Percentiles rank a stretch among this genome's conserved stretches.
phyloP scores from a whole-genome alignment of 2,329 filamentous ascomycete genomes.

The Plenodomus lindquistii region DNA sequence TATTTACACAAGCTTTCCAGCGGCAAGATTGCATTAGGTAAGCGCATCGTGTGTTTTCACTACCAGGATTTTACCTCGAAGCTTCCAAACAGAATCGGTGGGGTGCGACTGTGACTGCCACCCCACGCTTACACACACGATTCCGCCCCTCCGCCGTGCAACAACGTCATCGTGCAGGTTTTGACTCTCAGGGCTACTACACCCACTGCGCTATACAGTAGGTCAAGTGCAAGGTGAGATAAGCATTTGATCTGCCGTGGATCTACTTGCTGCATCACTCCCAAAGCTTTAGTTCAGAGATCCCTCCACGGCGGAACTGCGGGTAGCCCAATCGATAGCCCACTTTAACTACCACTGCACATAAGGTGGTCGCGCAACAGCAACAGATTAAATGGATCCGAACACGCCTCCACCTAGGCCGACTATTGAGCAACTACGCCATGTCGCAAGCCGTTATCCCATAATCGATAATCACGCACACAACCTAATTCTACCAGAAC shows the following conservation, averaged over 20 bases:
- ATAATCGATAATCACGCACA: conserved; percentile 77
- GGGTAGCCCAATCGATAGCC: background rate
- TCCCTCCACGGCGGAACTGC: background rate
- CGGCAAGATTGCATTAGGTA: too few relatives aligned
- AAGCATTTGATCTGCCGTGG: background rate
- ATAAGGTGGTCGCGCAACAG: background rate
- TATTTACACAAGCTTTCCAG: too few relatives aligned
- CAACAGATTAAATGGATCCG: conserved; percentile 19
- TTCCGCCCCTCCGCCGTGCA: background rate
- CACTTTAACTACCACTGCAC: background rate
- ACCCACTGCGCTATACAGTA: background rate
- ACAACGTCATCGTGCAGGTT: background rate
- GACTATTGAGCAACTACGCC: conserved; percentile 36
- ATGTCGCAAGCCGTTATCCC: conserved; percentile 50
- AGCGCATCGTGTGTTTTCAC: too few relatives aligned
- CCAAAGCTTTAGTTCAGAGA: background rate
- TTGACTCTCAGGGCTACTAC: background rate
- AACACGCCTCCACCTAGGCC: conserved; percentile 17
- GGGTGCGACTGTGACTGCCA: background rate
- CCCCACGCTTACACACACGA: background rate
- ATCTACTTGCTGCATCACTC: background rate
- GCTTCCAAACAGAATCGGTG: background rate
- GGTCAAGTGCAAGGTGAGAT: background rate
- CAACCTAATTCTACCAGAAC: conserved; percentile 62
- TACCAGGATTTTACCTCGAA: too few relatives aligned